These are phyloP conservation scores for Claviceps digitariae DNA, from an alignment of 2,329 filamentous ascomycete genomes.

Conservation along the genomic window DNA sequence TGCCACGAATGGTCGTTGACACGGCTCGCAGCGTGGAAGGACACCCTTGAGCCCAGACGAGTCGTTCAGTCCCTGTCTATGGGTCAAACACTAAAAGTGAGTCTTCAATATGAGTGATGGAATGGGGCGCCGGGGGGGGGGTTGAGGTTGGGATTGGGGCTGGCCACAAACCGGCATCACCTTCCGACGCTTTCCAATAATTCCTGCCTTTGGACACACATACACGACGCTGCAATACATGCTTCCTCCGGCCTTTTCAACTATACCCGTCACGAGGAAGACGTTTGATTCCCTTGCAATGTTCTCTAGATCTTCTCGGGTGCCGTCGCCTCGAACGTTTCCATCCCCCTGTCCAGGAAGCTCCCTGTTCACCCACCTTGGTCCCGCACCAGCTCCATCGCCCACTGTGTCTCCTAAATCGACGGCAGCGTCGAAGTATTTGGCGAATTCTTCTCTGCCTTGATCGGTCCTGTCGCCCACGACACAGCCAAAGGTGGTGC, in stretches of 20 bases:
- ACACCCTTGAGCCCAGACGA: slow-evolving; percentile 81
- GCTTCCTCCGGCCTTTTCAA: slow-evolving; percentile 70
- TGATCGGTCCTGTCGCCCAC: slow-evolving; percentile 54
- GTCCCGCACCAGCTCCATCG: slow-evolving; percentile 50
- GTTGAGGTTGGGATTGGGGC: too few species aligned
- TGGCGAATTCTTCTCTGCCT: slow-evolving; percentile 70
- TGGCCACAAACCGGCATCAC: slow-evolving; percentile 69
- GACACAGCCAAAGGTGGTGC: slow-evolving; percentile 59
- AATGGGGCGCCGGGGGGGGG: not conserved
- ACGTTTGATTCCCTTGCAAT: slow-evolving; percentile 67
- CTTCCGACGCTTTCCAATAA: slow-evolving; percentile 77
- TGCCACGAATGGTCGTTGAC: slow-evolving; percentile 63
- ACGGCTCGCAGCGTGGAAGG: slow-evolving; percentile 68
- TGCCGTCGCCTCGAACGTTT: slow-evolving; percentile 41
- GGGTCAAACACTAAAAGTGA: not conserved
- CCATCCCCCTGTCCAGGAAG: slow-evolving; percentile 25
- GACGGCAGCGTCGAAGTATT: slow-evolving; percentile 65
- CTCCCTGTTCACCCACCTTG: slow-evolving; percentile 54
- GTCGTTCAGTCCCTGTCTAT: slow-evolving; percentile 62
- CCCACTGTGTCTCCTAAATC: slow-evolving; percentile 70
- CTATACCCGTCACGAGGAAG: slow-evolving; percentile 66
- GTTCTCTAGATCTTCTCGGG: slow-evolving; percentile 63
- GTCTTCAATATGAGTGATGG: not conserved
- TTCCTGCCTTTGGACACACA: slow-evolving; percentile 58
- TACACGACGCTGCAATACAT: slow-evolving; percentile 77